Percentiles rank a stretch among this genome's conserved stretches.
These are phyloP conservation scores for Podospora bellae-mahoneyi DNA, from an alignment of 495 filamentous ascomycete genomes.

Conservation along the genomic window DNA sequence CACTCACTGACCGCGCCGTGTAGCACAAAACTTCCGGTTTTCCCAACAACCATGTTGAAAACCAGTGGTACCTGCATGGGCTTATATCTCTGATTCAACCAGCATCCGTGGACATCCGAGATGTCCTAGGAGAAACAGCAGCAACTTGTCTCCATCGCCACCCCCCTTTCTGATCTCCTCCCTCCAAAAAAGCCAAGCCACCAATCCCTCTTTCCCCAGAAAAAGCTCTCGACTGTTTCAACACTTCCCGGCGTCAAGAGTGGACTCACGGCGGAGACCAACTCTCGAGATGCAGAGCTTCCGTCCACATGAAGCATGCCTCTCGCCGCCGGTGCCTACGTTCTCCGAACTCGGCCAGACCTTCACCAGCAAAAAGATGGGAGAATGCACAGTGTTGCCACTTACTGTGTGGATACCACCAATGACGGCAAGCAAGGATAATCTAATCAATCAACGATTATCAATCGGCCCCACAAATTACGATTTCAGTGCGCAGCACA, in stretches of 20 bases:
- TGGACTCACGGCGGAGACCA: conserved; percentile 4
- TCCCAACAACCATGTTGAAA: conserved; percentile 5
- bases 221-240: neutral
- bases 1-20: neutral
- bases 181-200: conserved; percentile 6
- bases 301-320: neutral
- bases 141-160: neutral
- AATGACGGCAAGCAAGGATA: conserved; percentile 12
- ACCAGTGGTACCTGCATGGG: neutral
- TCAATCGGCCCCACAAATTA: conserved; percentile 33
- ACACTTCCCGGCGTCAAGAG: neutral
- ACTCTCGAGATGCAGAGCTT: too few species aligned
- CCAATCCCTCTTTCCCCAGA: neutral
- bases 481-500: neutral
- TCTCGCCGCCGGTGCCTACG: neutral
- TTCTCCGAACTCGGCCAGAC: conserved; percentile 19
- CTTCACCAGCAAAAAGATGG: neutral
- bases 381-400: conserved; percentile 8
- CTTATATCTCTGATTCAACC: neutral
- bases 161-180: neutral
- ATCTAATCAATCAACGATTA: conserved; percentile 33
- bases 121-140: neutral
- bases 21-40: neutral
- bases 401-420: conserved; percentile 8
- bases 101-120: neutral